Base-by-base conservation (phyloP, 2,329 filamentous ascomycete genomes). In the Trematosphaeria pertusa region DNA sequence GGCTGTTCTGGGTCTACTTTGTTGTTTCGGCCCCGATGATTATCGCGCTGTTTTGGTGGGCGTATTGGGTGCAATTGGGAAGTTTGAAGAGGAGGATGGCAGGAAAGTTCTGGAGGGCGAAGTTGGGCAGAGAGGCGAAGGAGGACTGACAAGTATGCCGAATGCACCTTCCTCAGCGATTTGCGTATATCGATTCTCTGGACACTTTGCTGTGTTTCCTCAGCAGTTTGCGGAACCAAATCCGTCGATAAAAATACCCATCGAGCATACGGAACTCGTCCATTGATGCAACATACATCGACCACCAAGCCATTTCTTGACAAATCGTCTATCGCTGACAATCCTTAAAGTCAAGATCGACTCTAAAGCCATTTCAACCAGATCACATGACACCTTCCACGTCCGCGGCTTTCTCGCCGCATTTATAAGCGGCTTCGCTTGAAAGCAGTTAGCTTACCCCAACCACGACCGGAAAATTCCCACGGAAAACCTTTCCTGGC, bases 21-120 rank as follows among this genome's bases (percentile, higher is more conserved):
- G 46, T 22, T 6, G 28, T 48, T 5, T 21, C n/a, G 12, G 15
- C 28, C 12, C 46, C 40, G 33, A n/a, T 48, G 5, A 44, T 48
- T 30, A 14, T 38, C 8, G 46, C 11, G 26, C 33, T 48, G 20
- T 39, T 48, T 39, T 43, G 33, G 39, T 43, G 46, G 40, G 46
- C 30, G 17, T 48, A 45, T 35, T 44, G 34, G 31, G 46, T 28
- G 31, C 26, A 41, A 19, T 15, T 39, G 20, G 34, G 34, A 10
- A 31, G 33, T 21, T 30, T 48, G 22, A 39, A 21, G 39, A 43
- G 39, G 19, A 14, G 17, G 31, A 20, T 17, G 6, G 22, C n/a
- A 9, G 31, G 35, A 18, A 26, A 28, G 24, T 28, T 34, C n/a
- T 18, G 26, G 34, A 33, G 6, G 40, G 30, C 28, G 24, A n/a